A percentile compares a stretch with the other conserved stretches of the same genome.
phyloP scores from a whole-genome alignment of 345 rosid species.

The Gossypium ekmanianum region DNA sequence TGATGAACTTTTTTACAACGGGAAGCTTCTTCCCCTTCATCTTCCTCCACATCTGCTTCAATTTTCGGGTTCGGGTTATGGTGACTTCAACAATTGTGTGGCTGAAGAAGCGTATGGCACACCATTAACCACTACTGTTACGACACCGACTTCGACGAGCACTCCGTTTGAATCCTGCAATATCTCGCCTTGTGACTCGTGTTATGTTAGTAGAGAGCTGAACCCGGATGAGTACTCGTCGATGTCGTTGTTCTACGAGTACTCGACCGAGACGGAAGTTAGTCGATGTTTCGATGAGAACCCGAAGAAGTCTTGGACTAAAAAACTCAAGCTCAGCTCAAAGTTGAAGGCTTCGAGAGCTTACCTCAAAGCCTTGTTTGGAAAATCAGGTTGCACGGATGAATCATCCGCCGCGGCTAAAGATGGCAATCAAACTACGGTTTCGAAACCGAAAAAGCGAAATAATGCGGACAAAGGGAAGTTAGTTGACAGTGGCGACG shows the following conservation, averaged over 20 bases:
- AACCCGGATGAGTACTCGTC: slow-evolving; percentile 45
- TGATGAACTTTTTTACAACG: slow-evolving; percentile 93
- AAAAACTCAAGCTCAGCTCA: slow-evolving; percentile 51
- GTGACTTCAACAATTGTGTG: neutral
- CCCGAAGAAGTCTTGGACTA: slow-evolving; percentile 64
- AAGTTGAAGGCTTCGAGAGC: slow-evolving; percentile 72
- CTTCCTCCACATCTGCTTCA: slow-evolving; percentile 68
- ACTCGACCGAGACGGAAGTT: slow-evolving; percentile 23
- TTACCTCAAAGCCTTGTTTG: slow-evolving; percentile 63
- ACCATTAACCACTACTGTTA: slow-evolving; percentile 48
- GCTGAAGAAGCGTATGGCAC: slow-evolving; percentile 61
- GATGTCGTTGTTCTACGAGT: slow-evolving; percentile 7
- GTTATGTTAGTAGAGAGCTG: slow-evolving; percentile 69
- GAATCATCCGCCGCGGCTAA: slow-evolving; percentile 52
- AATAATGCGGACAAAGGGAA: slow-evolving; percentile 23
- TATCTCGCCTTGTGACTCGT: slow-evolving; percentile 68
- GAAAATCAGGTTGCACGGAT: slow-evolving; percentile 62
- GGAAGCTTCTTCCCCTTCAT: slow-evolving; percentile 90
- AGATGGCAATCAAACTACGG: slow-evolving; percentile 45
- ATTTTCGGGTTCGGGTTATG: neutral
- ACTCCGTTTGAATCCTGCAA: slow-evolving; percentile 91
- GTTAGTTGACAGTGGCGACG: slow-evolving; percentile 21
- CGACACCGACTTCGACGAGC: slow-evolving; percentile 53
- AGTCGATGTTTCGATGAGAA: slow-evolving; percentile 30
- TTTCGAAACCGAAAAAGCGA: slow-evolving; percentile 44